phyloP scores from a whole-genome alignment of 768 basidiomycete genomes.

The Psilocybe tampanensis region DNA sequence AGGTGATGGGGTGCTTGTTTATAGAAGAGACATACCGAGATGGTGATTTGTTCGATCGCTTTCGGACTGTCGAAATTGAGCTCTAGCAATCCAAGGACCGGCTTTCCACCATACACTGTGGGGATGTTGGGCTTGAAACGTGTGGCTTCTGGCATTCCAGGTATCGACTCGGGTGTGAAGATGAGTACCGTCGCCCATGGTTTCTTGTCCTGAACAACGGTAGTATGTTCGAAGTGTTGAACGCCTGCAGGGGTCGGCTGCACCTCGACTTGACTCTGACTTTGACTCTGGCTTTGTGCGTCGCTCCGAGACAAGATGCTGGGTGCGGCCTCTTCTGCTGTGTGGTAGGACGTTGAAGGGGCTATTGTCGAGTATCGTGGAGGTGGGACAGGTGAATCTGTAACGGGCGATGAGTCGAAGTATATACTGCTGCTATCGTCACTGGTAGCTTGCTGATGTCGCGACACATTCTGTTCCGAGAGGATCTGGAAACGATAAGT shows the following conservation, averaged over 20 bases:
- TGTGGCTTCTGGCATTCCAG: neutral
- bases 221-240: slow-evolving; percentile 3
- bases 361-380: slow-evolving; percentile 1
- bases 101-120: neutral
- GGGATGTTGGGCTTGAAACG: neutral
- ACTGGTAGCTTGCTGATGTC: neutral
- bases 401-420: neutral
- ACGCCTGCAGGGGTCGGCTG: neutral
- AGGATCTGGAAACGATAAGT: neutral
- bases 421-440: neutral
- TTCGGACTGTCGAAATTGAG: slow-evolving; percentile 1
- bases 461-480: neutral
- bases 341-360: neutral
- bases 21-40: neutral
- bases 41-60: slow-evolving; percentile 3
- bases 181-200: slow-evolving; percentile 3
- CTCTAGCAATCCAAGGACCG: neutral
- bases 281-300: neutral
- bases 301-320: neutral
- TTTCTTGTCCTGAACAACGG: neutral
- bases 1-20: neutral
- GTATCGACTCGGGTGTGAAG: slow-evolving; percentile 2
- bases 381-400: neutral
- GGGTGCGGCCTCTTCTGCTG: neutral
- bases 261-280: neutral